Conservation (phyloP, 306 rosid genomes). For the Dryas alaskensis region DNA sequence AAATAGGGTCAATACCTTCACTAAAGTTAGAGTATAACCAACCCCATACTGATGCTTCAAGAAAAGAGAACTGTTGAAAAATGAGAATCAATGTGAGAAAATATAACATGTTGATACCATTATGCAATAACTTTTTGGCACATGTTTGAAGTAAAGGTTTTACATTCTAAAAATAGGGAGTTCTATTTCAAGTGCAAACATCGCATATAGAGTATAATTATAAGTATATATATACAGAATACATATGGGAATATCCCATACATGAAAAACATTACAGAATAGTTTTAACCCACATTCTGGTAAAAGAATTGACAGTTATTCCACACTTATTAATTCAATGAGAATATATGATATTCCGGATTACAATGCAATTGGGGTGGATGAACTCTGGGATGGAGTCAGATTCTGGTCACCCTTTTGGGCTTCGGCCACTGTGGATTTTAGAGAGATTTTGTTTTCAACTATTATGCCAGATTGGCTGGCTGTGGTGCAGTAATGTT, state of each 20-base stretch:
- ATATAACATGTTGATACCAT: not conserved
- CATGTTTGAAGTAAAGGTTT: not conserved
- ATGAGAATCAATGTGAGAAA: slow-evolving; percentile 2
- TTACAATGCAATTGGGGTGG: too few relatives aligned
- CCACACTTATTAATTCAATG: not conserved
- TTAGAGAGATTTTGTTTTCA: too few relatives aligned
- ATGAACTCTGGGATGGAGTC: too few relatives aligned
- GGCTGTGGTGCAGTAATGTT: too few relatives aligned
- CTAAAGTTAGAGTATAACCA: slow-evolving; percentile 91
- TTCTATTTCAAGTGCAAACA: not conserved
- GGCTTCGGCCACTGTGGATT: too few relatives aligned
- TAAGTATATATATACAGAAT: not conserved
- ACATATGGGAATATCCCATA: not conserved
- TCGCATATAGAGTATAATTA: not conserved
- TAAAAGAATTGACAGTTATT: not conserved
- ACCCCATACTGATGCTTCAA: slow-evolving; percentile 97
- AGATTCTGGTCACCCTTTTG: too few relatives aligned
- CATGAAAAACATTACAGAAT: not conserved
- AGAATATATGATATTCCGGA: not conserved
- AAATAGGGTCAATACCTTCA: slow-evolving; percentile 58
- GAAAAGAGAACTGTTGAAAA: slow-evolving; percentile 77
- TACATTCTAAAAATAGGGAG: not conserved
- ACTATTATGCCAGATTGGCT: too few relatives aligned
- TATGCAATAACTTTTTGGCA: not conserved
- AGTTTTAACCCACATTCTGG: not conserved